phyloP scores from a whole-genome alignment of 2,329 filamentous ascomycete genomes.

The Sphaceloma murrayae region DNA sequence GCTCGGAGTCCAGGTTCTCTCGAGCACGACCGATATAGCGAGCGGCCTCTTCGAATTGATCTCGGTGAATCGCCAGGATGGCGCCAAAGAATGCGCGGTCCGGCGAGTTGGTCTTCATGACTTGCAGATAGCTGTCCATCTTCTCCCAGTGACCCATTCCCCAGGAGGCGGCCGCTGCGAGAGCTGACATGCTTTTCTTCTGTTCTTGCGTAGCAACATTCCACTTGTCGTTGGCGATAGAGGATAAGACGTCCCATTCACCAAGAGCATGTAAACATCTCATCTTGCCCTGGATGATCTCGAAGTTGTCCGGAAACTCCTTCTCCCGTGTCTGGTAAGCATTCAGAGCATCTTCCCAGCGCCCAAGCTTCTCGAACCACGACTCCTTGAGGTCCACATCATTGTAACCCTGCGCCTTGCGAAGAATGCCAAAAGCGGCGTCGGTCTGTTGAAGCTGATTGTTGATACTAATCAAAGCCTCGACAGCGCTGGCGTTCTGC shows the following conservation, averaged over 20 bases:
- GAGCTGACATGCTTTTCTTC: slow-evolving; percentile 78
- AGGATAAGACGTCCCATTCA: slow-evolving; percentile 91
- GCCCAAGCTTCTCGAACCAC: slow-evolving; percentile 97
- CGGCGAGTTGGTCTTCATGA: slow-evolving; percentile 87
- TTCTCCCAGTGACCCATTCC: slow-evolving; percentile 92
- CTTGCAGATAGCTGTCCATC: slow-evolving; percentile 93
- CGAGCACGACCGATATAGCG: slow-evolving; percentile 82
- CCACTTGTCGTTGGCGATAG: slow-evolving; percentile 87
- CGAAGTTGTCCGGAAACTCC: slow-evolving; percentile 60
- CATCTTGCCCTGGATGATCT: slow-evolving; percentile 99
- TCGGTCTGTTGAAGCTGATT: slow-evolving; percentile 99
- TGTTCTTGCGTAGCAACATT: slow-evolving; percentile 78
- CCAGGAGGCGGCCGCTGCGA: slow-evolving; percentile 94
- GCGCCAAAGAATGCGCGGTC: slow-evolving; percentile 97
- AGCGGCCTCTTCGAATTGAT: slow-evolving; percentile 88
- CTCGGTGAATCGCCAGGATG: slow-evolving; percentile 86
- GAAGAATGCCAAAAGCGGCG: slow-evolving; percentile 92
- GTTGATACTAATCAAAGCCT: slow-evolving; percentile 97
- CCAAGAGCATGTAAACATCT: slow-evolving; percentile 91
- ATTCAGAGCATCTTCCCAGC: slow-evolving; percentile 92
- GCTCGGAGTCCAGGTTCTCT: slow-evolving; percentile 87
- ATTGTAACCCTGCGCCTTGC: slow-evolving; percentile 89
- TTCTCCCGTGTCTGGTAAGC: slow-evolving; percentile 86
- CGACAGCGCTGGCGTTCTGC: slow-evolving; percentile 88
- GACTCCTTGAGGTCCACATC: slow-evolving; percentile 96